Evolutionary conservation across 306 rosid species (phyloP).

Genomic region (Cicer pinnatifidum): DNA sequence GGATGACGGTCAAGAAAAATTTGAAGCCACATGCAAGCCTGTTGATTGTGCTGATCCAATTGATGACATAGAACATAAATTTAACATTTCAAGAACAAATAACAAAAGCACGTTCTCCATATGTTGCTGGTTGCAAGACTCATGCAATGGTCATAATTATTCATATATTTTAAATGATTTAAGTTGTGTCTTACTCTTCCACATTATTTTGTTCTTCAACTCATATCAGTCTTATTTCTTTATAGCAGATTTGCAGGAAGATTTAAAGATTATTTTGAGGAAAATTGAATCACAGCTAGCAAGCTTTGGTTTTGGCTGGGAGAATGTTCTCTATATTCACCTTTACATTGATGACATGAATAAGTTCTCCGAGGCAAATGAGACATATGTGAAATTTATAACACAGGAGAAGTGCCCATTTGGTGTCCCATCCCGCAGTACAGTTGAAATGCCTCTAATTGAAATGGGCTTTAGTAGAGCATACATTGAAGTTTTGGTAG

Average conservation of each 20-base stretch:
- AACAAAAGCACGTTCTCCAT: slow-evolving; percentile 66
- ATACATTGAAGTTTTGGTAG: slow-evolving; percentile 80
- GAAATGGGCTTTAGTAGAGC: slow-evolving; percentile 74
- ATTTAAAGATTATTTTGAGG: slow-evolving; percentile 65
- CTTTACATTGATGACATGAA: slow-evolving; percentile 87
- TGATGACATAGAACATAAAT: slow-evolving; percentile 54
- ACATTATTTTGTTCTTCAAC: slow-evolving; percentile 33
- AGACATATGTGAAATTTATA: slow-evolving; percentile 73
- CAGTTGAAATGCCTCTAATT: slow-evolving; percentile 78
- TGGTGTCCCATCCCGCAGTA: slow-evolving; percentile 98
- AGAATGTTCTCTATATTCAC: slow-evolving; percentile 84
- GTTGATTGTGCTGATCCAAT: slow-evolving; percentile 44
- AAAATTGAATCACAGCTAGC: slow-evolving; percentile 68
- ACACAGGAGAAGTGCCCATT: slow-evolving; percentile 83
- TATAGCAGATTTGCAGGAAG: slow-evolving; percentile 73
- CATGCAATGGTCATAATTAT: slow-evolving; percentile 48
- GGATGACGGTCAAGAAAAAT: slow-evolving; percentile 51
- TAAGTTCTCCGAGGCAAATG: slow-evolving; percentile 78
- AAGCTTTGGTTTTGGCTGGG: slow-evolving; percentile 74
- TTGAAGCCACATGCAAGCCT: slow-evolving; percentile 53
- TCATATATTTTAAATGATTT: slow-evolving; percentile 37
- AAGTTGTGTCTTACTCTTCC: slow-evolving; percentile 21
- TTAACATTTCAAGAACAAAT: slow-evolving; percentile 71
- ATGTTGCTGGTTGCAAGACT: slow-evolving; percentile 84
- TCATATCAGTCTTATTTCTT: slow-evolving; percentile 39